Evolutionary conservation across 345 rosid species (phyloP), one percentile per base, ranked within the genome.

Genomic region (Salix caprea): DNA sequence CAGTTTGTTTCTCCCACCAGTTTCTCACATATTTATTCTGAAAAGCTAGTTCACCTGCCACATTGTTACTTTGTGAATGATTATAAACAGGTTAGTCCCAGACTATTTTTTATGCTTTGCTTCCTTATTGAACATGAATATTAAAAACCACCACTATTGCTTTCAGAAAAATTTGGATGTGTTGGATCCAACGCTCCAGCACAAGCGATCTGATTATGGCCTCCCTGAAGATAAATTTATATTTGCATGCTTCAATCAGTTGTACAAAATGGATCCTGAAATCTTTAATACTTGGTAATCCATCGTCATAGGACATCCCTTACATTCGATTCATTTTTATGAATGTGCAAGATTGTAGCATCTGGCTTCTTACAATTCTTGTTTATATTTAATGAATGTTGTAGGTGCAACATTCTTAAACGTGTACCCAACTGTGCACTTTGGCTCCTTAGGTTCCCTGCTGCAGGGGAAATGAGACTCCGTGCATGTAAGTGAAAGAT

Each of bases 231-330:
- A 92, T 74, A 96, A 90, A 84, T 94, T 96, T 79, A 90, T 96
- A 80, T 96, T 96, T 87, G 98, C 97, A 73, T 96, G 99, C 84
- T 96, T 96, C 85, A 96, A 96, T 87, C 99, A 96, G 79, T 81
- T 96, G 77, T 96, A 96, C 88, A 96, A 96, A 80, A 96, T 96
- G 99, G 99, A 96, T 88, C 99, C 98, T 74, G 99, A 92, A 66
- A 89, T 96, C 73, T 89, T 91, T 34, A 88, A 88, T 83, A 91
- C 97, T 52, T 96, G 99, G 99, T 94, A 89, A 81, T 58, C 32
- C 67, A n/a, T 61, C 21, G 23, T 56, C 13, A 0, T 2, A 9
- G 26, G 73, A 56, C 58, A 39, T 30, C 39, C 62, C 76, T 24
- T 23, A 1, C 64, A n/a, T 58, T n/a, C 0, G 65, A 15, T 52